Conservation (phyloP, 306 rosid species). For the Glycine soja region DNA sequence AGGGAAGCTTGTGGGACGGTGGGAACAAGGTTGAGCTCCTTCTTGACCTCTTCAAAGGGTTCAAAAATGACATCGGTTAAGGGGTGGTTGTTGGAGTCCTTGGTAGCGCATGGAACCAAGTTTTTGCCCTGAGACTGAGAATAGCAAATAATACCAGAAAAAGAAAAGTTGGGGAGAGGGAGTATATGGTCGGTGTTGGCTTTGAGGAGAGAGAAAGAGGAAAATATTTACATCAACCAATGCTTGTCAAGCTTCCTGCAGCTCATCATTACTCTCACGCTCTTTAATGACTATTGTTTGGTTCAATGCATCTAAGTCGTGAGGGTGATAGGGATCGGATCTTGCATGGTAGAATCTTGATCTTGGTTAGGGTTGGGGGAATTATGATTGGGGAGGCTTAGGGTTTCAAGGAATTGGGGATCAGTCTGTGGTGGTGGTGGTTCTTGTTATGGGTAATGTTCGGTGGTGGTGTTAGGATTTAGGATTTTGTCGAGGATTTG, state of each 20-base stretch:
- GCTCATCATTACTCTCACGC: too few species aligned
- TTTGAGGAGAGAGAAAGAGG: too few species aligned
- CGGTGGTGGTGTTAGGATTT: conserved; percentile 47
- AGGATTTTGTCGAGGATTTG: conserved; percentile 39
- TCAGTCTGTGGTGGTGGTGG: conserved; percentile 9
- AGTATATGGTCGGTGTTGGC: too few species aligned
- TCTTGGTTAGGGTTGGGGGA: too few species aligned
- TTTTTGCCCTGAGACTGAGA: too few species aligned
- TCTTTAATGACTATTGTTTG: too few species aligned
- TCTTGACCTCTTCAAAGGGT: conserved; percentile 91
- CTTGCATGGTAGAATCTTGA: conserved; percentile 35
- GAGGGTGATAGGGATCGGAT: conserved; percentile 16
- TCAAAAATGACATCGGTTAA: conserved; percentile 78
- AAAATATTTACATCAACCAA: too few species aligned
- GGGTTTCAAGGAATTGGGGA: conserved; percentile 55
- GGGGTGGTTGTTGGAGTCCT: conserved; percentile 7
- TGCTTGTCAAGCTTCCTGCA: too few species aligned
- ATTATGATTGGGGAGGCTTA: conserved; percentile 33
- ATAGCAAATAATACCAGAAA: too few species aligned
- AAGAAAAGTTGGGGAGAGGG: too few species aligned
- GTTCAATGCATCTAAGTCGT: too few species aligned
- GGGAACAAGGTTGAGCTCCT: conserved; percentile 86
- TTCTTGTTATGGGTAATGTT: conserved; percentile 25
- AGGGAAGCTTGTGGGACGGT: conserved; percentile 67
- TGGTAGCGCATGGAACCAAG: too few species aligned